phyloP scores from a whole-genome alignment of 805 yeast species.

The Barnettozyma californica region DNA sequence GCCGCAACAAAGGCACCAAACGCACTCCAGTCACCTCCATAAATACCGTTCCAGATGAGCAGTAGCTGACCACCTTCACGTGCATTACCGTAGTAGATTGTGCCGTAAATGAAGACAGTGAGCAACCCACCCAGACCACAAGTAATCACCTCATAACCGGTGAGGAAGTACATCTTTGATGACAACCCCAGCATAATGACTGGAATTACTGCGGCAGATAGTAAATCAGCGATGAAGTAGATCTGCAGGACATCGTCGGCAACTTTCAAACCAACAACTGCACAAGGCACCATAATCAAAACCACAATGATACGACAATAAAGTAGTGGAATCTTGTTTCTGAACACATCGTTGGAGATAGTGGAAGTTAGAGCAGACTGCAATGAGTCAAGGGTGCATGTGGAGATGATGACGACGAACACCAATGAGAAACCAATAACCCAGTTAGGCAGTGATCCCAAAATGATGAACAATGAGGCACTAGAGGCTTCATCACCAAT shows the following conservation, averaged over 20 bases:
- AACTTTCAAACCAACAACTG: conserved; percentile 76
- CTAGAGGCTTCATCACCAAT: conserved; percentile 45
- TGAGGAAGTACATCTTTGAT: conserved; percentile 57
- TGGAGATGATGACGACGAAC: conserved; percentile 66
- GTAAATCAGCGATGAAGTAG: conserved; percentile 84
- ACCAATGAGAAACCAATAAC: conserved; percentile 77
- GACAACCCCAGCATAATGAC: conserved; percentile 75
- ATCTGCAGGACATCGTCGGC: conserved; percentile 83
- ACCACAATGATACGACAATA: conserved; percentile 70
- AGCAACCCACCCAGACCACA: conserved; percentile 83
- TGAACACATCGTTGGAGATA: conserved; percentile 82
- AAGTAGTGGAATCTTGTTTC: conserved; percentile 66
- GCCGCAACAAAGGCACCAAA: conserved; percentile 94
- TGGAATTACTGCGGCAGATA: conserved; percentile 84
- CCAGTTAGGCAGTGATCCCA: conserved; percentile 78
- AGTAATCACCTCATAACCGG: conserved; percentile 74
- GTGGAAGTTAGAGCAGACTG: conserved; percentile 88
- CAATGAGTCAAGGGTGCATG: conserved; percentile 84
- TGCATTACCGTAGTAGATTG: conserved; percentile 69
- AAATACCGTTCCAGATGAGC: conserved; percentile 75
- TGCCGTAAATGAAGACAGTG: conserved; percentile 78
- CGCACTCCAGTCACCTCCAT: conserved; percentile 83
- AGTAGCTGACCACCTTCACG: conserved; percentile 71
- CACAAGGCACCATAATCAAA: conserved; percentile 76
- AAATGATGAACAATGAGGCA: conserved; percentile 66